These are phyloP conservation scores for Digitaria exilis DNA, from an alignment of 202 grass and related monocot genomes.

Conservation along the genomic window DNA sequence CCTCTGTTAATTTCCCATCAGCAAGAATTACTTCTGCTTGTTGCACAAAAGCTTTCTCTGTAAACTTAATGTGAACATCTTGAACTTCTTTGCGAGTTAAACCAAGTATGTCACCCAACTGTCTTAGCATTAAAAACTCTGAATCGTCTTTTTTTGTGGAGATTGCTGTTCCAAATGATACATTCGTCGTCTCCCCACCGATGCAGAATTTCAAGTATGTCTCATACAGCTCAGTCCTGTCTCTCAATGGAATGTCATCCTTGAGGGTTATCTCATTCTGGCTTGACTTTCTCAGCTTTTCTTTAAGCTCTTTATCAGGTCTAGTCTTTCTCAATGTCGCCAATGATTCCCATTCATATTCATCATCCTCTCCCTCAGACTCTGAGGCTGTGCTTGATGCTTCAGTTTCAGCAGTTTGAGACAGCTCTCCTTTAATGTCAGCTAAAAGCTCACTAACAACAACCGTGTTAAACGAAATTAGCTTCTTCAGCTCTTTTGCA, in stretches of 20 bases:
- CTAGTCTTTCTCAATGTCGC: conserved; percentile 72
- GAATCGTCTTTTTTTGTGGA: conserved; percentile 66
- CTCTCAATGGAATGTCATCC: conserved; percentile 79
- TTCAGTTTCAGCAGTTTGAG: conserved; percentile 55
- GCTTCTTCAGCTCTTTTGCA: conserved; percentile 90
- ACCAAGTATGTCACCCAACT: conserved; percentile 87
- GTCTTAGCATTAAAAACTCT: conserved; percentile 81
- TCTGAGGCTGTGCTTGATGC: conserved; percentile 41
- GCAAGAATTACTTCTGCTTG: conserved; percentile 97
- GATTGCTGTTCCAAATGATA: conserved; percentile 78
- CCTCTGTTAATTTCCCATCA: conserved; percentile 88
- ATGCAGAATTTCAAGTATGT: conserved; percentile 89
- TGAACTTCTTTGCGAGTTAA: conserved; percentile 76
- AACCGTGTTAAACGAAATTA: conserved; percentile 82
- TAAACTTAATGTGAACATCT: conserved; percentile 77
- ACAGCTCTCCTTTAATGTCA: conserved; percentile 85
- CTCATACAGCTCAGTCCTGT: conserved; percentile 87
- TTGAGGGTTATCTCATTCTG: conserved; percentile 96
- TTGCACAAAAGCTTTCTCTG: conserved; percentile 94
- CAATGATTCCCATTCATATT: conserved; percentile 78
- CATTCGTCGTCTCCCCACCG: conserved; percentile 72
- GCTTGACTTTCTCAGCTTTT: conserved; percentile 61
- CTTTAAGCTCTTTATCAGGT: conserved; percentile 62
- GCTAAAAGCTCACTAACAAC: conserved; percentile 84
- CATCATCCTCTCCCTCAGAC: conserved; percentile 54